Conservation (phyloP, 1,284 basidiomycete species). For the Kwoniella shivajii region DNA sequence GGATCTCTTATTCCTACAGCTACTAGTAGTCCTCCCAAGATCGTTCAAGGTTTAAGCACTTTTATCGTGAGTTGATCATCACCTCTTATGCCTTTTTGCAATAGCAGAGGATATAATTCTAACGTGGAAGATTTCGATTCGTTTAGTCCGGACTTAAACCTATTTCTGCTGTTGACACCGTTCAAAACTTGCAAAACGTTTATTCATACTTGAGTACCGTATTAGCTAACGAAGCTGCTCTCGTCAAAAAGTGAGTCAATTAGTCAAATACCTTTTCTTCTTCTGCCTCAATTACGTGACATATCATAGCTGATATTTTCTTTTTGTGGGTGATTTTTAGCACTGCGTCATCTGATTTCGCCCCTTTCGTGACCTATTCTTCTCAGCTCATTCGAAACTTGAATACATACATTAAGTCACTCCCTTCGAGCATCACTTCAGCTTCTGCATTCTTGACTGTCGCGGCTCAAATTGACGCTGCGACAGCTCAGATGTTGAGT, state of each 20-base stretch:
- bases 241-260: conserved; percentile 4
- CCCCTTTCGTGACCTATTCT: conserved; percentile 7
- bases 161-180: conserved; percentile 5
- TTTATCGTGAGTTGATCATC: conserved; percentile 9
- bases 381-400: conserved; percentile 11
- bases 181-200: conserved; percentile 7
- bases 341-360: conserved; percentile 4
- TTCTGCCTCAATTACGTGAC: too few relatives aligned
- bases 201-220: conserved; percentile 2
- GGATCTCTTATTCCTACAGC: not conserved
- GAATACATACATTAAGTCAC: conserved; percentile 8
- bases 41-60: conserved; percentile 9
- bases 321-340: not conserved
- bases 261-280: not conserved
- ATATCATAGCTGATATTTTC: not conserved
- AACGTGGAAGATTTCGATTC: too few relatives aligned
- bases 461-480: conserved; percentile 11
- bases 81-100: not conserved
- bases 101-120: not conserved
- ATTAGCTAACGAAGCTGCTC: conserved; percentile 1
- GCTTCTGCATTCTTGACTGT: conserved; percentile 1
- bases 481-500: conserved; percentile 8
- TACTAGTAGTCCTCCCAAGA: conserved; percentile 2
- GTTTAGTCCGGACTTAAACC: conserved; percentile 6
- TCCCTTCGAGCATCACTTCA: conserved; percentile 5